Conservation (phyloP, 129 eudicot species). For the Gnaphalium uliginosum region DNA sequence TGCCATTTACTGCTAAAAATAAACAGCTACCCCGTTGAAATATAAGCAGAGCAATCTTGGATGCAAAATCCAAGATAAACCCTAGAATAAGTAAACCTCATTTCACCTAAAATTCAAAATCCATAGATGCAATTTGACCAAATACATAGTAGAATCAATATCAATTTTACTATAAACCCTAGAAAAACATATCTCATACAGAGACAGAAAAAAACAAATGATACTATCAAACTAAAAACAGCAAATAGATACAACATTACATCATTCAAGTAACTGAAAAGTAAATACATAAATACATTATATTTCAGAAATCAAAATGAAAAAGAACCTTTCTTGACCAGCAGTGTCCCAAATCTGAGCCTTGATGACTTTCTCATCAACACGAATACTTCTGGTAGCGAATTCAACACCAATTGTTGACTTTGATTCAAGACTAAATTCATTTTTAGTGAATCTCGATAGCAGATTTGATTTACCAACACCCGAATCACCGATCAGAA, state of each 20-base stretch:
- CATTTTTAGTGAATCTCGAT: not conserved
- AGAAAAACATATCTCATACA: not conserved
- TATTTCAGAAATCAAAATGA: not conserved
- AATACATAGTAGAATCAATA: not conserved
- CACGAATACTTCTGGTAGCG: slow-evolving; percentile 12
- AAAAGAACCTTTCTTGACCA: slow-evolving; percentile 5
- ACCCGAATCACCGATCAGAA: slow-evolving; percentile 13
- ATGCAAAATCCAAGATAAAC: not conserved
- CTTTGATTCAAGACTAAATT: slow-evolving; percentile 10
- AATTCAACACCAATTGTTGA: slow-evolving; percentile 19
- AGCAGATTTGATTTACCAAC: slow-evolving; percentile 15
- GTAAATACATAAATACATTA: not conserved
- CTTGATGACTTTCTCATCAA: slow-evolving; percentile 14
- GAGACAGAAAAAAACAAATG: not conserved
- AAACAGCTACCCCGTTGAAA: not conserved
- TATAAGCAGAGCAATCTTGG: not conserved
- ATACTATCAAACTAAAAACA: not conserved
- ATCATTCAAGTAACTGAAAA: not conserved
- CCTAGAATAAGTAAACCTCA: not conserved
- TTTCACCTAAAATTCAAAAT: not conserved
- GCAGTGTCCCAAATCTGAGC: slow-evolving; percentile 22
- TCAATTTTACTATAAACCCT: not conserved
- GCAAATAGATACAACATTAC: not conserved
- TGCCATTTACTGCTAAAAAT: too few species aligned
- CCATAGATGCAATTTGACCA: not conserved